Conservation (phyloP, 192 early-diverging fungal genomes). For the Chytriomyces hyalinus region DNA sequence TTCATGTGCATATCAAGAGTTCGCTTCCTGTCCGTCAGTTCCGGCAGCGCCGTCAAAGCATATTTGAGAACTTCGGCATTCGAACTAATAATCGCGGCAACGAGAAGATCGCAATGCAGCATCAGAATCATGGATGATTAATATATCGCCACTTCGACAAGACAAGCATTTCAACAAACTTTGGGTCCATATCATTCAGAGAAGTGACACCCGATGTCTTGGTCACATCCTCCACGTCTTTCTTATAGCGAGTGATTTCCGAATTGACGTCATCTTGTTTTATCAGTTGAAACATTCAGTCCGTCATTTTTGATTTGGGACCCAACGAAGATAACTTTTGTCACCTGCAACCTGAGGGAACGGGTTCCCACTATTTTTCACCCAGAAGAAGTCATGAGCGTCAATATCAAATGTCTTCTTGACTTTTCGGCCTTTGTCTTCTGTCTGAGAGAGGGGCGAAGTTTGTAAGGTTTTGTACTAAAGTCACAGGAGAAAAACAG, state of each 20-base stretch:
- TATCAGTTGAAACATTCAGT: slow-evolving; percentile 2
- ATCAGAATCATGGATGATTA: not conserved
- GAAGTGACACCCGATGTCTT: slow-evolving; percentile 80
- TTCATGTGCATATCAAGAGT: slow-evolving; percentile 99
- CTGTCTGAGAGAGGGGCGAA: slow-evolving; percentile 35
- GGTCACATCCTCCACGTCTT: slow-evolving; percentile 92
- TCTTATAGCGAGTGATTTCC: slow-evolving; percentile 92
- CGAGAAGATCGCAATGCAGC: not conserved
- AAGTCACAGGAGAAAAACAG: not conserved
- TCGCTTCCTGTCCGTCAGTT: slow-evolving; percentile 91
- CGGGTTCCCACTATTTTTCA: slow-evolving; percentile 85
- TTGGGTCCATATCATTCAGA: slow-evolving; percentile 75
- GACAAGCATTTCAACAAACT: slow-evolving; percentile 33
- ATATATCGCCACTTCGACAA: not conserved
- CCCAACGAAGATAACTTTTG: not conserved
- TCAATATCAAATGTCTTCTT: slow-evolving; percentile 89
- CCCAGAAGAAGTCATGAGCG: slow-evolving; percentile 92
- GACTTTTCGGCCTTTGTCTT: slow-evolving; percentile 61
- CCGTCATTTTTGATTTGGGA: not conserved
- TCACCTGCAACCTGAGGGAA: slow-evolving; percentile 94
- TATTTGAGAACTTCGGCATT: slow-evolving; percentile 88
- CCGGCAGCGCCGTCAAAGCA: slow-evolving; percentile 91
- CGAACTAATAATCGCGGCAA: slow-evolving; percentile 50
- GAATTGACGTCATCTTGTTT: slow-evolving; percentile 82
- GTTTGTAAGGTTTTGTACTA: not conserved